Evolutionary conservation across 2,329 filamentous ascomycete genomes (phyloP).

Genomic region (Fusarium brevicatenulatum): DNA sequence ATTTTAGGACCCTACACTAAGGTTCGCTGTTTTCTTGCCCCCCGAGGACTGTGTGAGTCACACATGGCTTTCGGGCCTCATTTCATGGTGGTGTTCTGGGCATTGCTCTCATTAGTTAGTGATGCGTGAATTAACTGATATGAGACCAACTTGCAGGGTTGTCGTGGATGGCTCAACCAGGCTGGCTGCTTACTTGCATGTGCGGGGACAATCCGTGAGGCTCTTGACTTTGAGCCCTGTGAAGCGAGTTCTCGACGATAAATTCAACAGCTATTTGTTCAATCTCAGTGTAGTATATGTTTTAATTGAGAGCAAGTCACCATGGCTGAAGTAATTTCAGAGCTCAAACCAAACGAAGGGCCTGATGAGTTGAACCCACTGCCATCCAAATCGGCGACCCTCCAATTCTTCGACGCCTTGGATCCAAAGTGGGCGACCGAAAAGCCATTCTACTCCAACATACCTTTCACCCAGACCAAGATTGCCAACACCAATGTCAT

Average conservation of each 20-base stretch:
- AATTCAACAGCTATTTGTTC: no score
- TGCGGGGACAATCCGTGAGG: background rate
- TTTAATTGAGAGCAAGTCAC: background rate
- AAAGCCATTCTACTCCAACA: background rate
- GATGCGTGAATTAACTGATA: background rate
- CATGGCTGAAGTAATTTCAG: background rate
- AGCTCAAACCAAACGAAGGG: background rate
- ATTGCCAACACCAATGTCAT: background rate
- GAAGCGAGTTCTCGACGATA: background rate
- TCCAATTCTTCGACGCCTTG: background rate
- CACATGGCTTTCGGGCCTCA: background rate
- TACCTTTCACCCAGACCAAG: rapidly evolving
- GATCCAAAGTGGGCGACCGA: background rate
- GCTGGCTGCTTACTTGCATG: background rate
- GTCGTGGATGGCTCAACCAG: background rate
- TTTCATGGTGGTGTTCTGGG: background rate
- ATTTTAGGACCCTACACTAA: no score
- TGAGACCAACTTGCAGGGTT: background rate
- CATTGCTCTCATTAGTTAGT: background rate
- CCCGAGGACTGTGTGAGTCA: no score
- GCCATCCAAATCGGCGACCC: background rate
- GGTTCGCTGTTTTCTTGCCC: no score
- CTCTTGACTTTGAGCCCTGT: background rate
- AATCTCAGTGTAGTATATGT: background rate
- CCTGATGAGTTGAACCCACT: background rate